Base-by-base conservation (phyloP, 805 yeast species). In the Priceomyces medius region DNA sequence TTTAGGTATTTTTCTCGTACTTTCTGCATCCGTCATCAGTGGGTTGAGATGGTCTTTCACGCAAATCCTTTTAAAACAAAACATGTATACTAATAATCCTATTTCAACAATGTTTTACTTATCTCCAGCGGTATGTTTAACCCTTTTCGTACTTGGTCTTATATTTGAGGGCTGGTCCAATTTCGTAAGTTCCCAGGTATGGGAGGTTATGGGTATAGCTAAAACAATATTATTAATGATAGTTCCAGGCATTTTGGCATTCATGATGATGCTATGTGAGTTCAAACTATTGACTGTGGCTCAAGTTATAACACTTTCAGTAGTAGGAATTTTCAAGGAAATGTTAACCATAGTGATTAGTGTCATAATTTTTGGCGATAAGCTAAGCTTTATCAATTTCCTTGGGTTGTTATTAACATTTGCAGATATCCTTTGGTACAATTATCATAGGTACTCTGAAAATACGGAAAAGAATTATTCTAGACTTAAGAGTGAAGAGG, bases 31-130 rank as follows among this genome's bases (percentile, higher is more conserved):
- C 2, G 75, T 85, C 58, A 76, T 88, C 66, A 83, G 93, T 12
- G 99, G 99, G 0, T 67, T 93, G 38, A 76, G 99, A 48, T 93
- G 99, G 99, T 91, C 96, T 1, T 77, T 90, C 46, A 89, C 98
- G 1, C 98, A 93, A 57, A 61, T 93, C 17, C 72, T 91, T 26
- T 66, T 93, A 37, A 83, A 77, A 49, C 73, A 68, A 33, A 81
- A 80, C 48, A 71, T 69, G 20, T 65, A 79, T 40, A 78, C 82
- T 3, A 75, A 76, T 28, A 83, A 90, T 56, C 95, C 99, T 2
- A 79, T 93, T 14, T 72, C 83, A 29, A 88, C 97, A 6, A 89
- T 93, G 32, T 71, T 85, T 50, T 87, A 86, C 56, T 64, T 93
- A 13, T 80, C 96, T 0, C 98, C 99, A 2, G 73, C 85, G 7